Percentiles rank a stretch among this genome's conserved stretches.
Conservation (phyloP, 139 green algal genomes). For the Picochlorum sp. region DNA sequence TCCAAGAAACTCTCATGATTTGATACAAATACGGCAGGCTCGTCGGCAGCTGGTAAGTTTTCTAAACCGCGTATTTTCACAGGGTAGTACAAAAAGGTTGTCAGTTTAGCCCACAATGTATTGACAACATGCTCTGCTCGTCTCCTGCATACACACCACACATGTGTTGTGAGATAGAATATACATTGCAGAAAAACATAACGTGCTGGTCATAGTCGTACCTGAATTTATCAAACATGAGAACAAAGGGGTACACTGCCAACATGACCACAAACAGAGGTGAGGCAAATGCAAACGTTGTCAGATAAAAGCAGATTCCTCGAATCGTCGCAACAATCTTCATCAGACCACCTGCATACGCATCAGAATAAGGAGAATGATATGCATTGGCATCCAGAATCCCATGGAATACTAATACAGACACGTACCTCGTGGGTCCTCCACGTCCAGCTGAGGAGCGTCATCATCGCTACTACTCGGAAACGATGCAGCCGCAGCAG, state of each 20-base stretch:
- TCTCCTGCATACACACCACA: conserved; percentile 20
- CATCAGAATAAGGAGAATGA: too few relatives aligned
- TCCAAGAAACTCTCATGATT: conserved; percentile 97
- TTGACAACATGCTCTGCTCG: conserved; percentile 81
- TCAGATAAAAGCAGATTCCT: conserved; percentile 66
- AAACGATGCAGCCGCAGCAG: neutral
- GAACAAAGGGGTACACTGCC: conserved; percentile 58
- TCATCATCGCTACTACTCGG: neutral
- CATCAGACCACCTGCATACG: neutral
- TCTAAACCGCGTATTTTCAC: conserved; percentile 74
- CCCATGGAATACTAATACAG: too few relatives aligned
- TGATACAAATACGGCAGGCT: conserved; percentile 86
- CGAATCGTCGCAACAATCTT: conserved; percentile 26
- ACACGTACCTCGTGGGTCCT: neutral
- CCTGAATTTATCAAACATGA: conserved; percentile 65
- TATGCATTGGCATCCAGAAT: too few relatives aligned
- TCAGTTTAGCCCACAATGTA: conserved; percentile 85
- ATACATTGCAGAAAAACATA: too few relatives aligned
- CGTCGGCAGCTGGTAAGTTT: conserved; percentile 67
- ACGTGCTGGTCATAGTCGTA: neutral
- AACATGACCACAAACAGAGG: conserved; percentile 85
- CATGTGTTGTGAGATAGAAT: neutral
- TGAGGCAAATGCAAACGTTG: conserved; percentile 64
- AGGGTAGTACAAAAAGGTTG: conserved; percentile 70
- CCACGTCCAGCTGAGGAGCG: neutral